A percentile compares a stretch with the other conserved stretches of the same genome.
Conservation (phyloP, 2,329 filamentous ascomycete genomes). For the Claviceps pazoutovae region DNA sequence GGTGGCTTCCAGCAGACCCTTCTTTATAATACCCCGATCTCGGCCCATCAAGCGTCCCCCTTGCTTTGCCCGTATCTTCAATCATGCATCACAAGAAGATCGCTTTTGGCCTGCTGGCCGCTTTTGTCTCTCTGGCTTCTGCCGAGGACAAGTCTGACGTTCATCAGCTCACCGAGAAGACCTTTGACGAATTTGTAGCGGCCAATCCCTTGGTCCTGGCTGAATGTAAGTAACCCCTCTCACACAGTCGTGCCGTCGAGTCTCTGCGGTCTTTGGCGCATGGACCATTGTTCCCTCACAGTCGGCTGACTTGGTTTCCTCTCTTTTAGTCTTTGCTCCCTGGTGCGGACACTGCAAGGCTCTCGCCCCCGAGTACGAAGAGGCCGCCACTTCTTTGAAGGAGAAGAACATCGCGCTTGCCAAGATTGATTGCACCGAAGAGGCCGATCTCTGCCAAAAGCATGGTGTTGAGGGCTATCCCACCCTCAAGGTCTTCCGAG, state of each 20-base stretch:
- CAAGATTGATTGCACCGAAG: conserved; percentile 92
- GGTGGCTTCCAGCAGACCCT: background rate
- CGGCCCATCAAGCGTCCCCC: background rate
- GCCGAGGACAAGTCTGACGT: conserved; percentile 60
- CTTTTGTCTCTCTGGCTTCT: conserved; percentile 42
- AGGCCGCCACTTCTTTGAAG: conserved; percentile 70
- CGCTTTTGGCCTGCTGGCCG: conserved; percentile 39
- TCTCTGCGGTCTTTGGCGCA: background rate
- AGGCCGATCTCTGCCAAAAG: conserved; percentile 78
- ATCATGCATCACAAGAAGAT: conserved; percentile 36
- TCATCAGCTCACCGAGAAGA: conserved; percentile 68
- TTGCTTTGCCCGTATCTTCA: conserved; percentile 7
- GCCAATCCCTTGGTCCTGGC: conserved; percentile 80
- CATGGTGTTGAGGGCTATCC: conserved; percentile 95
- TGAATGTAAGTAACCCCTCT: conserved; percentile 58
- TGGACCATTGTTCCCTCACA: background rate
- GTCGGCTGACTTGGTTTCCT: background rate
- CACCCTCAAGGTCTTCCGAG: conserved; percentile 97
- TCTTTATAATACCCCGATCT: background rate
- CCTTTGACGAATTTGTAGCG: conserved; percentile 76
- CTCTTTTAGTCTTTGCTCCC: conserved; percentile 67
- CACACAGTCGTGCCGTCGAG: background rate
- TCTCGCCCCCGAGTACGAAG: conserved; percentile 82
- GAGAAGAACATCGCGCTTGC: conserved; percentile 75
- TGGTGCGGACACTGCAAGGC: conserved; percentile 99